These are phyloP conservation scores for Mycena crocata DNA, from an alignment of 768 basidiomycete species.

Conservation along the genomic window DNA sequence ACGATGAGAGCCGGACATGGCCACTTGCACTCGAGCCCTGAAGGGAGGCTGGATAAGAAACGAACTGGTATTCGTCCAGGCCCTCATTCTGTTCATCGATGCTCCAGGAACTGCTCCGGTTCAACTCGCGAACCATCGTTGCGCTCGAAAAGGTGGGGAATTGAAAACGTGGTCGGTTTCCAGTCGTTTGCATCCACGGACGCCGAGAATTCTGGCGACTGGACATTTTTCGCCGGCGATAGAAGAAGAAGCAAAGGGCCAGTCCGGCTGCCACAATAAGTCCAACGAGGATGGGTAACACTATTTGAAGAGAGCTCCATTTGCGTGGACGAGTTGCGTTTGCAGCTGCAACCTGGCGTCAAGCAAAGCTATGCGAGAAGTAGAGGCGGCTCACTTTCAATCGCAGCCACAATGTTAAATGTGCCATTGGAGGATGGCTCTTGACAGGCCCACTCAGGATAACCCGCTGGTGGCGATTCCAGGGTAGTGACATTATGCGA, in stretches of 20 bases:
- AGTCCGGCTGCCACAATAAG: not conserved
- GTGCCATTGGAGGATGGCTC: constrained; percentile 25
- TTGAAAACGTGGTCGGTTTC: constrained; percentile 26
- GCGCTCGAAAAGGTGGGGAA: constrained; percentile 25
- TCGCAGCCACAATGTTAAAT: constrained; percentile 22
- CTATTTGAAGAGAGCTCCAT: constrained; percentile 25
- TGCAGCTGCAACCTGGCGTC: constrained; percentile 17
- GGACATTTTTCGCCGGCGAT: constrained; percentile 15
- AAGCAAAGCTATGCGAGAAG: not conserved
- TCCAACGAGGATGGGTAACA: constrained; percentile 25
- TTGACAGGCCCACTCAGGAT: constrained; percentile 25
- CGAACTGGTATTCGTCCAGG: constrained; percentile 32
- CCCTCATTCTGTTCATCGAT: constrained; percentile 28
- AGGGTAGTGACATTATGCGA: constrained; percentile 16
- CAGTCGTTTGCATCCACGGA: constrained; percentile 25
- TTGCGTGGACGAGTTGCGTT: constrained; percentile 9
- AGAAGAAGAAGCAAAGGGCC: not conserved
- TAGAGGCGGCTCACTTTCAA: constrained; percentile 19
- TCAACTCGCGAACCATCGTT: constrained; percentile 26
- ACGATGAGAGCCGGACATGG: constrained; percentile 33
- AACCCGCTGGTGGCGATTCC: not conserved
- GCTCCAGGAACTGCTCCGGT: constrained; percentile 31
- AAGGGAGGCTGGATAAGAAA: constrained; percentile 30
- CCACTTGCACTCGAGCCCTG: constrained; percentile 29
- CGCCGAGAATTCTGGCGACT: not conserved